Conservation (phyloP, 2,329 filamentous ascomycete species). For the Colletotrichum acutatum region DNA sequence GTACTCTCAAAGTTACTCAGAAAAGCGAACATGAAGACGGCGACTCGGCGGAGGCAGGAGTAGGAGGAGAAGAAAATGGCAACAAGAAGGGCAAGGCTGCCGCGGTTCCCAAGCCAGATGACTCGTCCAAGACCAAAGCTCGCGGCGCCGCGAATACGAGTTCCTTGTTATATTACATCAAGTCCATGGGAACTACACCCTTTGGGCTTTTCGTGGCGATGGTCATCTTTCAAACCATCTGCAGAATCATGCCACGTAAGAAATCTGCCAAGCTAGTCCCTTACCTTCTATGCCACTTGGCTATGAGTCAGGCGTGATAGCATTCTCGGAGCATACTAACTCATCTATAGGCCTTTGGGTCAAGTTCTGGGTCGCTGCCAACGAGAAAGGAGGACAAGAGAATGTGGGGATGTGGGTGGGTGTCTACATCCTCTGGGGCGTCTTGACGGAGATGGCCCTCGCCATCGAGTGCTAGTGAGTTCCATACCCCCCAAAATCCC, state of each 20-base stretch:
- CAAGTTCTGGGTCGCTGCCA: constrained; percentile 25
- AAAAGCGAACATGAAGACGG: neutral
- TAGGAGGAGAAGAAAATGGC: neutral
- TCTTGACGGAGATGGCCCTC: constrained; percentile 4
- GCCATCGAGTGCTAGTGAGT: constrained; percentile 9
- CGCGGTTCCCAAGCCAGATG: neutral
- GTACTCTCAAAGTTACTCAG: neutral
- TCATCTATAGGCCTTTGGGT: neutral
- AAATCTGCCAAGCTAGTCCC: too few relatives aligned
- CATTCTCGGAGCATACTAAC: neutral
- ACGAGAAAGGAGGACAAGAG: neutral
- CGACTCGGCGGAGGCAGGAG: neutral
- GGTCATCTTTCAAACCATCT: constrained; percentile 8
- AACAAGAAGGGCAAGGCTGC: neutral
- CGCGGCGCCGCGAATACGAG: constrained; percentile 5
- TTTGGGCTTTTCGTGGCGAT: constrained; percentile 7
- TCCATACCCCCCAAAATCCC: accelerated
- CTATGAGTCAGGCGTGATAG: neutral
- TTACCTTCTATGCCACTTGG: neutral
- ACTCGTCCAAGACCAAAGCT: neutral
- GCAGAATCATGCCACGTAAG: constrained; percentile 22
- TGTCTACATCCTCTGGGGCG: constrained; percentile 21
- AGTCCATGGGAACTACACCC: constrained; percentile 7
- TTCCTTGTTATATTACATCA: constrained; percentile 20
- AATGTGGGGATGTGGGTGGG: constrained; percentile 15